Evolutionary conservation across 257 asterid species (phyloP).

Genomic region (Solanum boliviense): DNA sequence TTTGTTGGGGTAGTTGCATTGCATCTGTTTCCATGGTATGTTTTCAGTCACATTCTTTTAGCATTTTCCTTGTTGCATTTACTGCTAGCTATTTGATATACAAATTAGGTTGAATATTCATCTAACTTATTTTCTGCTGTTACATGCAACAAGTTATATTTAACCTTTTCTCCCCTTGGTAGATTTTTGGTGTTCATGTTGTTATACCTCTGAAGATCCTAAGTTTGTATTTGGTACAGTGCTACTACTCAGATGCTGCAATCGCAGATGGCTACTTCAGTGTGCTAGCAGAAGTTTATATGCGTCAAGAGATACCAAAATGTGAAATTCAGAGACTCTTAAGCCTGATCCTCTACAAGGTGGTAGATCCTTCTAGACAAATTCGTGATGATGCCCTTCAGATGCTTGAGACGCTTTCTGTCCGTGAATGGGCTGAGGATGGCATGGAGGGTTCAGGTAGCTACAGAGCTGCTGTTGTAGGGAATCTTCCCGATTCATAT

Average conservation of each 20-base stretch:
- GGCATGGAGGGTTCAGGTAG: conserved; percentile 80
- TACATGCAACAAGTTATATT: background rate
- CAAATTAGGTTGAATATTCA: background rate
- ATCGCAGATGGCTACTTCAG: conserved; percentile 99
- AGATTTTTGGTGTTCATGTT: background rate
- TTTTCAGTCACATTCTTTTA: background rate
- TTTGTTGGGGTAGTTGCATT: background rate
- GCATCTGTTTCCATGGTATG: background rate
- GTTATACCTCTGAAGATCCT: background rate
- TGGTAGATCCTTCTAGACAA: conserved; percentile 98
- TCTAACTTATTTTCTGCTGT: background rate
- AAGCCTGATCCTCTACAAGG: conserved; percentile 96
- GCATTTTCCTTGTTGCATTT: background rate
- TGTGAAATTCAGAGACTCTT: conserved; percentile 95
- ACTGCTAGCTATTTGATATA: background rate
- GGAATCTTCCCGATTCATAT: conserved; percentile 97
- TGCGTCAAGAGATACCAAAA: conserved; percentile 97
- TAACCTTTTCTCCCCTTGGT: background rate
- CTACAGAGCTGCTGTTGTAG: conserved; percentile 97
- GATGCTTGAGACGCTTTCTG: conserved; percentile 97
- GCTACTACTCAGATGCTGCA: conserved; percentile 95
- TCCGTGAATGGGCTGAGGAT: conserved; percentile 98
- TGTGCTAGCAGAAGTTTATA: conserved; percentile 98
- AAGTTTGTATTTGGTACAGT: conserved; percentile 34
- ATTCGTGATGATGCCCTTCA: conserved; percentile 99